These are phyloP conservation scores for Aspergillus hiratsukae DNA, from an alignment of 2,329 filamentous ascomycete species.

Conservation along the genomic window DNA sequence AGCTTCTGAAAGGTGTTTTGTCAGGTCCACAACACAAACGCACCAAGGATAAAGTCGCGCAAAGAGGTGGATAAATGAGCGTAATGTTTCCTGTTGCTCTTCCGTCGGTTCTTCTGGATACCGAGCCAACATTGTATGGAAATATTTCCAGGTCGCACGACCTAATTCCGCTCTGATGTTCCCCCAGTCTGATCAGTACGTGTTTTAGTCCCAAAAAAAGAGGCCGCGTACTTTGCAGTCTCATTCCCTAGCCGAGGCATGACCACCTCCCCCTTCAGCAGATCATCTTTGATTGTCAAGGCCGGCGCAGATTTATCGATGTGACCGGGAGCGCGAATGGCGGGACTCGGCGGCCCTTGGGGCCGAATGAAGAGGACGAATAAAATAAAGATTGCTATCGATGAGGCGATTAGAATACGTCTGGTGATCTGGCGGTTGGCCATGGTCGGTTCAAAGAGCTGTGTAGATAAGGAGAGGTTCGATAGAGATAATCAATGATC, in stretches of 20 bases:
- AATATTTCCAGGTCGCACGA: conserved; percentile 61
- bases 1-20: background rate
- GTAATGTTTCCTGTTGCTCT: conserved; percentile 57
- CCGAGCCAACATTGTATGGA: conserved; percentile 63
- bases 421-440: conserved; percentile 35
- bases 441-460: conserved; percentile 19
- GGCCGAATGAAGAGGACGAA: conserved; percentile 37
- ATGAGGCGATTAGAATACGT: conserved; percentile 32
- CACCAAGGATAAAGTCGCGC: conserved; percentile 62
- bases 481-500: background rate
- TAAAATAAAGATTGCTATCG: conserved; percentile 30
- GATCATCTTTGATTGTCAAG: conserved; percentile 27
- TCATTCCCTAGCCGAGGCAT: conserved; percentile 47
- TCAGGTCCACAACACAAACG: background rate
- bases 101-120: conserved; percentile 60
- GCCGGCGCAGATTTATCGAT: conserved; percentile 28
- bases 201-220: background rate
- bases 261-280: conserved; percentile 41
- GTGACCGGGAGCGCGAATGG: conserved; percentile 38
- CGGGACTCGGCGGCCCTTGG: conserved; percentile 34
- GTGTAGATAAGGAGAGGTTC: background rate
- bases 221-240: conserved; percentile 41
- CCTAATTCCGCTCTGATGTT: conserved; percentile 55
- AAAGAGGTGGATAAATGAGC: conserved; percentile 60
- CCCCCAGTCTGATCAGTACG: conserved; percentile 4